Evolutionary conservation across 257 asterid genomes (phyloP).

Genomic region (Nyctanthes arbortristis): DNA sequence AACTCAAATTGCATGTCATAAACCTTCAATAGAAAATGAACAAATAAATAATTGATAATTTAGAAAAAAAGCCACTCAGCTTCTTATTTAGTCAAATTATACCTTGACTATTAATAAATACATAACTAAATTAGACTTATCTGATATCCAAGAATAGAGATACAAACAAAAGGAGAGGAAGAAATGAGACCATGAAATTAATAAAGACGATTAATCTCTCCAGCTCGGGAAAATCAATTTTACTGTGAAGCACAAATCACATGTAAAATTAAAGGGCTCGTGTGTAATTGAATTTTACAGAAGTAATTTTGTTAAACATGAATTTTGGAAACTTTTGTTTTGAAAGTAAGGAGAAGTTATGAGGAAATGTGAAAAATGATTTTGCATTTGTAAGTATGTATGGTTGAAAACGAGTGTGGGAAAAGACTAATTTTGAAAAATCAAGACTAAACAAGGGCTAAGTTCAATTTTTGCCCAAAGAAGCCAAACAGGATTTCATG

Average conservation of each 20-base stretch:
- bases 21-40: conserved; percentile 52
- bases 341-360: too few relatives aligned
- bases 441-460: too few relatives aligned
- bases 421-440: too few relatives aligned
- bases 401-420: too few relatives aligned
- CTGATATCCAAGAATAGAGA: conserved; percentile 17
- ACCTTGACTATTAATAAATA: background rate
- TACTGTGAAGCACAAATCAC: background rate
- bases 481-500: background rate
- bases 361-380: too few relatives aligned
- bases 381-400: too few relatives aligned
- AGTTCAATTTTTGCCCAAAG: background rate
- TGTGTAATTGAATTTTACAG: too few relatives aligned
- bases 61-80: conserved; percentile 8
- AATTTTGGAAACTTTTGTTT: too few relatives aligned
- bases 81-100: conserved; percentile 7
- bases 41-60: conserved; percentile 36
- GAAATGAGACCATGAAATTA: background rate
- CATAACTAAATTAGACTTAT: conserved; percentile 30
- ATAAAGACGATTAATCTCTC: conserved; percentile 1
- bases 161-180: background rate
- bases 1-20: conserved; percentile 98
- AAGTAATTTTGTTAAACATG: too few relatives aligned
- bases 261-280: conserved; percentile 8
- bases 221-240: background rate